phyloP scores from a whole-genome alignment of 345 rosid species.

The Angophora floribunda region DNA sequence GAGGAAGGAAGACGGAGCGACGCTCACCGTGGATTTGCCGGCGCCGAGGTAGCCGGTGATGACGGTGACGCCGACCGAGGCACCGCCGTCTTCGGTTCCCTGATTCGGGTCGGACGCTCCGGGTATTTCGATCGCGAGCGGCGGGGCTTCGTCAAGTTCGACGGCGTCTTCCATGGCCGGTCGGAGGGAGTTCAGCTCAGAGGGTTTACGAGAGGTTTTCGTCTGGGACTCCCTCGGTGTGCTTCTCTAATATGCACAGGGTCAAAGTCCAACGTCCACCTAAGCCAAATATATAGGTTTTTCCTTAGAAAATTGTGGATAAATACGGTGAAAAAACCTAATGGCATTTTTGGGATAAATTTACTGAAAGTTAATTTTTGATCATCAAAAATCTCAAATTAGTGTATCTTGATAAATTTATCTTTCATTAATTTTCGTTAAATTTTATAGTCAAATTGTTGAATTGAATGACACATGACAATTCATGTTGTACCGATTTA shows the following conservation, averaged over 20 bases:
- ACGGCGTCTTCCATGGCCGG: neutral
- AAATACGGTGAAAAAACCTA: too few species aligned
- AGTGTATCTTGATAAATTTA: too few species aligned
- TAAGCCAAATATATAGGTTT: neutral
- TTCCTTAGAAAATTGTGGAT: too few species aligned
- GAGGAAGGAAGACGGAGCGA: neutral
- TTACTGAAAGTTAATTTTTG: too few species aligned
- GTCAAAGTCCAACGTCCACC: neutral
- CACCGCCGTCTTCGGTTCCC: slow-evolving; percentile 2
- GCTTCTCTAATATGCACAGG: neutral
- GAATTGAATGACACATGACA: too few species aligned
- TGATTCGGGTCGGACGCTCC: neutral
- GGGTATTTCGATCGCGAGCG: slow-evolving; percentile 51
- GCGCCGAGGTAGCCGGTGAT: slow-evolving; percentile 96
- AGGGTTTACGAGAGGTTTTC: neutral
- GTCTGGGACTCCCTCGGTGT: accelerated
- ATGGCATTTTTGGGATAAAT: too few species aligned
- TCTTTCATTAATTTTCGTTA: too few species aligned
- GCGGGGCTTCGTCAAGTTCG: slow-evolving; percentile 16
- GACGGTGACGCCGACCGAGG: slow-evolving; percentile 68
- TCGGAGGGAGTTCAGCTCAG: neutral
- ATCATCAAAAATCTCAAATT: too few species aligned
- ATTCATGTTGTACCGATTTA: too few species aligned
- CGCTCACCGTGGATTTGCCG: slow-evolving; percentile 82
- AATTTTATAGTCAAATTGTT: too few species aligned